A percentile compares a stretch with the other conserved stretches of the same genome.
Evolutionary conservation across 2,329 filamentous ascomycete species (phyloP).

Genomic region (Apiospora rasikravindrae): DNA sequence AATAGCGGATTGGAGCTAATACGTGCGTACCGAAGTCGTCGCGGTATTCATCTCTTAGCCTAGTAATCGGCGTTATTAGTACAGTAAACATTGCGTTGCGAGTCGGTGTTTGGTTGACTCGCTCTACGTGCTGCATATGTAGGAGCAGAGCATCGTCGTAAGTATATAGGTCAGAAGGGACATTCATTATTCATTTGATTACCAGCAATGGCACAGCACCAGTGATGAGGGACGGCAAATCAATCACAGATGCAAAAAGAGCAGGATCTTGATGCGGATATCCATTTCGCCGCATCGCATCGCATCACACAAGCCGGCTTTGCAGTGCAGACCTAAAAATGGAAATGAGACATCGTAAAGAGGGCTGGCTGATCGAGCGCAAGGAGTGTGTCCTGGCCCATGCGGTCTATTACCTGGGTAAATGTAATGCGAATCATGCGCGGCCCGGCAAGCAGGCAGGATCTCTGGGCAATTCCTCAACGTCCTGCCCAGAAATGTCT

Average conservation of each 20-base stretch:
- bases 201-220: background rate
- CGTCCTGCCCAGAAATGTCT: background rate
- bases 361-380: conserved; percentile 10
- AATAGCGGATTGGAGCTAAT: background rate
- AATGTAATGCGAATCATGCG: conserved; percentile 1
- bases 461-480: background rate
- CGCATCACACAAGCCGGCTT: background rate
- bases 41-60: background rate
- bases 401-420: background rate
- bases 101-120: background rate
- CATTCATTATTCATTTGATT: background rate
- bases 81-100: background rate
- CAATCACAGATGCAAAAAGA: background rate
- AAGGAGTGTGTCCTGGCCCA: background rate
- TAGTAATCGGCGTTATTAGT: background rate
- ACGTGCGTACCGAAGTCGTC: background rate
- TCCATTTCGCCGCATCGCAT: background rate
- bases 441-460: background rate
- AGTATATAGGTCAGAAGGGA: background rate
- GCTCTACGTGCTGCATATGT: background rate
- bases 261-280: background rate
- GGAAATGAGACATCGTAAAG: conserved; percentile 12
- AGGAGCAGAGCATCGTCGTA: background rate
- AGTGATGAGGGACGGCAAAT: background rate
- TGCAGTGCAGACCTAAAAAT: background rate